These are phyloP conservation scores for Ophiocordyceps australis DNA, from an alignment of 2,329 filamentous ascomycete species.

Conservation along the genomic window DNA sequence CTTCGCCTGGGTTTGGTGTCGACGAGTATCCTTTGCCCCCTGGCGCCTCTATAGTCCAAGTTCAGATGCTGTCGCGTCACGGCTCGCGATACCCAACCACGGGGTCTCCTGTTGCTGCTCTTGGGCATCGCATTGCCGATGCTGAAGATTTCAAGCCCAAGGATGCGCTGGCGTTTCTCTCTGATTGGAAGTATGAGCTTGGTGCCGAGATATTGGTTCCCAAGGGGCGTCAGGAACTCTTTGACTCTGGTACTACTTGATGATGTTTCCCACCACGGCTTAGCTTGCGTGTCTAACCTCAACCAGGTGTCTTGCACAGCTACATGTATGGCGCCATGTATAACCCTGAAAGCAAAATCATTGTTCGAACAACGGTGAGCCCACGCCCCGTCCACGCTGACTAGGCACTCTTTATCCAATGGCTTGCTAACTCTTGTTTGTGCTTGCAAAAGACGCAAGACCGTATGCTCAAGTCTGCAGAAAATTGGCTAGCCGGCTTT, in stretches of 20 bases:
- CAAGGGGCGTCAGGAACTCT: slow-evolving; percentile 54
- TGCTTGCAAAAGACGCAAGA: slow-evolving; percentile 40
- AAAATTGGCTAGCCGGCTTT: slow-evolving; percentile 65
- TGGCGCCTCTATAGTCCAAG: slow-evolving; percentile 49
- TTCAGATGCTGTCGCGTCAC: slow-evolving; percentile 57
- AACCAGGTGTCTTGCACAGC: slow-evolving; percentile 43
- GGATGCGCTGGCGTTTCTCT: slow-evolving; percentile 45
- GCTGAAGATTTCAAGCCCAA: slow-evolving; percentile 35
- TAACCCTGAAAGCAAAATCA: slow-evolving; percentile 53
- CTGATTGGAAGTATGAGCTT: slow-evolving; percentile 49
- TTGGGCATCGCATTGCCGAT: slow-evolving; percentile 39
- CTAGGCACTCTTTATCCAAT: neutral
- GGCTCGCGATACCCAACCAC: slow-evolving; percentile 56
- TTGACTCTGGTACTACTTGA: slow-evolving; percentile 31
- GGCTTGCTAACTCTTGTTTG: neutral
- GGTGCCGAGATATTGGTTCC: slow-evolving; percentile 57
- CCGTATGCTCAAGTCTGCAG: slow-evolving; percentile 59
- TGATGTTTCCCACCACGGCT: neutral
- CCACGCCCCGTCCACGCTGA: too few species aligned
- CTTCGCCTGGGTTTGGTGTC: slow-evolving; percentile 57
- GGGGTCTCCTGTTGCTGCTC: slow-evolving; percentile 31
- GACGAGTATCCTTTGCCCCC: slow-evolving; percentile 50
- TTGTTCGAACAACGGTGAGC: slow-evolving; percentile 47
- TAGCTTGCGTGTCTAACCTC: neutral
- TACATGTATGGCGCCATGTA: slow-evolving; percentile 58